Percentiles rank a stretch among this genome's conserved stretches.
Evolutionary conservation across 495 filamentous ascomycete species (phyloP).

Genomic region (Usnea hakonensis): DNA sequence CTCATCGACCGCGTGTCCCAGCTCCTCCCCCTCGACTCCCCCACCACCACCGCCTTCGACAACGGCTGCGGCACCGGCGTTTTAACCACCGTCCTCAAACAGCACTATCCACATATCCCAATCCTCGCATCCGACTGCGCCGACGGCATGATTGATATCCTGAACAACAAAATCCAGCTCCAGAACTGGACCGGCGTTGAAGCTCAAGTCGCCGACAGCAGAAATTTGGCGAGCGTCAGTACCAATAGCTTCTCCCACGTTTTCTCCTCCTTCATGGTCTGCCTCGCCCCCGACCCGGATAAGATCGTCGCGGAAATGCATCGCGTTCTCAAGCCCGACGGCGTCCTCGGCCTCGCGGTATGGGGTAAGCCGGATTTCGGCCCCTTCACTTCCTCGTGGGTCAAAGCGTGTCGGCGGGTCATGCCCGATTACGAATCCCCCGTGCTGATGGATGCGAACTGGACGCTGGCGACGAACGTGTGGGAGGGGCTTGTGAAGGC

Average conservation of each 20-base stretch:
- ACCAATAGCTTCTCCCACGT: slow-evolving; percentile 7
- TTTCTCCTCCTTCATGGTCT: slow-evolving; percentile 15
- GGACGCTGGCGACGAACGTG: slow-evolving; percentile 7
- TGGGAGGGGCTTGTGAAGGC: neutral
- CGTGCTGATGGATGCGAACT: slow-evolving; percentile 5
- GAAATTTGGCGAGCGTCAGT: neutral
- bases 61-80: slow-evolving; percentile 16
- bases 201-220: neutral
- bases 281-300: slow-evolving; percentile 13
- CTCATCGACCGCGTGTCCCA: neutral
- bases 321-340: neutral
- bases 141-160: slow-evolving; percentile 9
- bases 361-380: slow-evolving; percentile 11
- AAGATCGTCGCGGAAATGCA: slow-evolving; percentile 9
- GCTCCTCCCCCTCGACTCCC: neutral
- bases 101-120: neutral
- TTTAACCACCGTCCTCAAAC: slow-evolving; percentile 4
- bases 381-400: neutral
- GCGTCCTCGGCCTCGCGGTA: slow-evolving; percentile 7
- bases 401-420: slow-evolving; percentile 2
- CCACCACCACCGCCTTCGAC: slow-evolving; percentile 5
- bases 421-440: neutral
- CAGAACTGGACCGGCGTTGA: slow-evolving; percentile 5
- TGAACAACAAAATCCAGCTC: neutral
- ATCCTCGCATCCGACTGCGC: slow-evolving; percentile 4